Evolutionary conservation across 2,329 filamentous ascomycete genomes (phyloP).

Genomic region (Sclerotinia sclerotiorum): DNA sequence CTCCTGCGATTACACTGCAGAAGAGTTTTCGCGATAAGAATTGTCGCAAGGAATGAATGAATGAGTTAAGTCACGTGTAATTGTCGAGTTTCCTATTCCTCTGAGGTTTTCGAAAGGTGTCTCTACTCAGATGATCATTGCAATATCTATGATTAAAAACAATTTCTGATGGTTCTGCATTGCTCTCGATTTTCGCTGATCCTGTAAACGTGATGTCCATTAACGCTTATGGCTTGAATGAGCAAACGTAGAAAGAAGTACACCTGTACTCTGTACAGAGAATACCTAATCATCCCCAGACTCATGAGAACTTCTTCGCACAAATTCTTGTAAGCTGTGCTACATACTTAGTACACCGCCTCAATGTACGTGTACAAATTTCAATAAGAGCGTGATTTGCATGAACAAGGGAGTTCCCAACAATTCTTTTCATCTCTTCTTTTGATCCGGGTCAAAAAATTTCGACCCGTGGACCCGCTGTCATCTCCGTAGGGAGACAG

Average conservation of each 20-base stretch:
- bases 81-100: no score
- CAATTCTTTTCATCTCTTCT: neutral
- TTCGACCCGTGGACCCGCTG: constrained; percentile 11
- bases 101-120: no score
- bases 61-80: neutral
- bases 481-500: constrained; percentile 7
- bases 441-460: neutral
- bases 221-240: constrained; percentile 1
- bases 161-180: neutral
- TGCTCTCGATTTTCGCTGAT: neutral
- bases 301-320: neutral
- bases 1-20: neutral
- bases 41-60: neutral
- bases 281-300: neutral
- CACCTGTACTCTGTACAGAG: no score
- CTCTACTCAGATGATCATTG: neutral
- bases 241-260: neutral
- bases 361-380: neutral
- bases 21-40: neutral
- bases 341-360: constrained; percentile 3
- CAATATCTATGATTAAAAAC: no score
- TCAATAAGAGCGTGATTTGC: neutral
- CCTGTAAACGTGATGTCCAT: neutral
- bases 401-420: neutral
- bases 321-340: neutral